Evolutionary conservation across 257 asterid species (phyloP).

Genomic region (Parsonsia alboflavescens): DNA sequence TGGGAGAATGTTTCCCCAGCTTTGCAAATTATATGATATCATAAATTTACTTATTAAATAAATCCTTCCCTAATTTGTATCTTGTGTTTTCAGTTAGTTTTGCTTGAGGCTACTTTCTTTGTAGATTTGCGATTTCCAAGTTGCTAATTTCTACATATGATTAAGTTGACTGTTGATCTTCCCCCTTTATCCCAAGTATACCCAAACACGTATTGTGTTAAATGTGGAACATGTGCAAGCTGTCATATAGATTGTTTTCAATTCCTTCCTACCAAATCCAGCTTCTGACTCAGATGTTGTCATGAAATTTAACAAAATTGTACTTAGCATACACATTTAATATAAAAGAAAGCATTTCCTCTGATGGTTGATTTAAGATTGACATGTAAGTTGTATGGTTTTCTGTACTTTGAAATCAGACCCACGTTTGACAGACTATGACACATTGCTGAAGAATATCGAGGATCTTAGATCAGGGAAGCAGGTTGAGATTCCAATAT

Average conservation of each 20-base stretch:
- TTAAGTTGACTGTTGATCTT: background rate
- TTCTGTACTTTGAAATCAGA: slow-evolving; percentile 38
- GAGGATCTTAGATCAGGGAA: slow-evolving; percentile 81
- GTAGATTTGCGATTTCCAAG: background rate
- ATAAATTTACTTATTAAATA: background rate
- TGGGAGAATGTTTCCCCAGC: background rate
- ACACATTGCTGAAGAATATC: slow-evolving; percentile 77
- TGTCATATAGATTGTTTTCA: background rate
- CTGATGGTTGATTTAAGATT: background rate
- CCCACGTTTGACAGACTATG: slow-evolving; percentile 97
- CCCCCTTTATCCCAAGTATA: background rate
- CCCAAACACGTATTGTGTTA: background rate
- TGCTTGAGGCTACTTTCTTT: background rate
- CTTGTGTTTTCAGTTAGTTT: slow-evolving; percentile 3
- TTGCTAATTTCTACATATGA: background rate
- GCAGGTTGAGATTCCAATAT: slow-evolving; percentile 75
- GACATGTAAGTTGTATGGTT: background rate
- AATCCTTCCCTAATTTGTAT: background rate
- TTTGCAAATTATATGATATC: background rate
- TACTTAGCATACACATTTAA: background rate
- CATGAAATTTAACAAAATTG: background rate
- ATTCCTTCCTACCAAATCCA: background rate
- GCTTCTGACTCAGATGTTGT: background rate
- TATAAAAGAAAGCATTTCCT: background rate
- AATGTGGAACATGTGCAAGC: background rate